Evolutionary conservation across 371 early-diverging fungal species (phyloP).

Genomic region (Nematocida ironsii): DNA sequence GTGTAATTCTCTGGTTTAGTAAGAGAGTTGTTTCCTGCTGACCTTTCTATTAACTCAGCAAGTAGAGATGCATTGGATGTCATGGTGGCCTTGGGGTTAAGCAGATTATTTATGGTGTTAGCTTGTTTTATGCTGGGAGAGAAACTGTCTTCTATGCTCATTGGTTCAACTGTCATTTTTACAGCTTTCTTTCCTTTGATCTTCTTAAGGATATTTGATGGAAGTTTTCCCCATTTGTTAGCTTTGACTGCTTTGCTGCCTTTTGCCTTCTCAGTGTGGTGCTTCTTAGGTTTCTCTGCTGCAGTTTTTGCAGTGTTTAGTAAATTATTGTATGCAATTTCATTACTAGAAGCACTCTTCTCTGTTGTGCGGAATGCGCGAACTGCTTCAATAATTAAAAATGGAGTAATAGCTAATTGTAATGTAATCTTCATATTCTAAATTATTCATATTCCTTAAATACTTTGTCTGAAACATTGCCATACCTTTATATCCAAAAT

Average conservation of each 20-base stretch:
- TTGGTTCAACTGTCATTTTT: background rate
- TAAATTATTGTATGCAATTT: background rate
- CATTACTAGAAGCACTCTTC: background rate
- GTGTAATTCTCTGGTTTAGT: background rate
- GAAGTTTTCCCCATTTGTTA: background rate
- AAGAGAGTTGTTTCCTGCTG: background rate
- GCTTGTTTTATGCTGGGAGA: background rate
- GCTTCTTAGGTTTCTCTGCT: background rate
- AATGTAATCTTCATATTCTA: conserved; percentile 45
- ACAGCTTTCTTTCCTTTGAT: background rate
- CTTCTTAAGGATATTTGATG: background rate
- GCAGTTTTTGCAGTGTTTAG: background rate
- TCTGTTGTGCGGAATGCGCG: background rate
- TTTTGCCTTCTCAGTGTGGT: background rate
- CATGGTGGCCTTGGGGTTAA: background rate
- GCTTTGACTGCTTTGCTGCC: background rate
- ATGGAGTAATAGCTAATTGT: conserved; percentile 11
- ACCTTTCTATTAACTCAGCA: background rate
- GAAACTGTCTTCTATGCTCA: background rate
- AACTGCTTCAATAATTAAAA: background rate
- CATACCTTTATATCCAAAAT: background rate
- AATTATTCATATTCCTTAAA: background rate
- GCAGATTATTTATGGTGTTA: background rate
- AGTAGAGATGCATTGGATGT: background rate
- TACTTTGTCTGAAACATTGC: conserved; percentile 33